Percentiles rank a stretch among this genome's conserved stretches.
phyloP scores from a whole-genome alignment of 2,329 filamentous ascomycete genomes.

The Colletotrichum ledebouriae region DNA sequence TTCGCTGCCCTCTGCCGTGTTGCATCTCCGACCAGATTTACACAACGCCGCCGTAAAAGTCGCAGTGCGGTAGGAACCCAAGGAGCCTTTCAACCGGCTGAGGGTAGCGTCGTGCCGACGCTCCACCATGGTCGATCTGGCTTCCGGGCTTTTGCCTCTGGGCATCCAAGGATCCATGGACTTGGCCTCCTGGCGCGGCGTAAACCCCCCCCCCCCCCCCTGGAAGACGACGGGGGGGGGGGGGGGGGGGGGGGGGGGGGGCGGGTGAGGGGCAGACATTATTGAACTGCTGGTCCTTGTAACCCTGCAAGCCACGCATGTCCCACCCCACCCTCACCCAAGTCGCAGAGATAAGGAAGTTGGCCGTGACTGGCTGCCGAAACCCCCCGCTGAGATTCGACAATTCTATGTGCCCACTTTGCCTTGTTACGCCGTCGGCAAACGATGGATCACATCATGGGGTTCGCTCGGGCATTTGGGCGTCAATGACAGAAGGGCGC shows the following conservation, averaged over 20 bases:
- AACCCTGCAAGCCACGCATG: conserved; percentile 2
- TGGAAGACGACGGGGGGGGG: neutral
- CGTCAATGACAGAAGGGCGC: conserved; percentile 22
- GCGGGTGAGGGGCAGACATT: neutral
- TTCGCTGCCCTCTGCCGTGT: neutral
- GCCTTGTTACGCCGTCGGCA: conserved; percentile 20
- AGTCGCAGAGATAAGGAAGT: conserved; percentile 39
- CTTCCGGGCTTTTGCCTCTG: conserved; percentile 17
- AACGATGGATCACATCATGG: neutral
- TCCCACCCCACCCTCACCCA: conserved; percentile 31
- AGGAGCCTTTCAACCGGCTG: no score
- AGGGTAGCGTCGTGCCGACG: neutral
- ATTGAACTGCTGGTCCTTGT: conserved; percentile 11
- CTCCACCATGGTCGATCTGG: neutral
- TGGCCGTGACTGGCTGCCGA: conserved; percentile 23
- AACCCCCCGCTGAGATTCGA: conserved; percentile 12
- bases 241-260: no score
- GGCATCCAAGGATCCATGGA: conserved; percentile 3
- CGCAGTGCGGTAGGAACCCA: conserved; percentile 8
- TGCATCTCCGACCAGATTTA: neutral
- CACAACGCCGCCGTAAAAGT: conserved; percentile 12
- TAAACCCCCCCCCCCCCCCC: no score
- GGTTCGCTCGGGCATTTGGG: conserved; percentile 1
- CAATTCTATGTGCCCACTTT: conserved; percentile 29
- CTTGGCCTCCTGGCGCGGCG: no score